These are phyloP conservation scores for Peronospora belbahrii DNA, from an alignment of 352 stramenopile genomes.

Conservation along the genomic window DNA sequence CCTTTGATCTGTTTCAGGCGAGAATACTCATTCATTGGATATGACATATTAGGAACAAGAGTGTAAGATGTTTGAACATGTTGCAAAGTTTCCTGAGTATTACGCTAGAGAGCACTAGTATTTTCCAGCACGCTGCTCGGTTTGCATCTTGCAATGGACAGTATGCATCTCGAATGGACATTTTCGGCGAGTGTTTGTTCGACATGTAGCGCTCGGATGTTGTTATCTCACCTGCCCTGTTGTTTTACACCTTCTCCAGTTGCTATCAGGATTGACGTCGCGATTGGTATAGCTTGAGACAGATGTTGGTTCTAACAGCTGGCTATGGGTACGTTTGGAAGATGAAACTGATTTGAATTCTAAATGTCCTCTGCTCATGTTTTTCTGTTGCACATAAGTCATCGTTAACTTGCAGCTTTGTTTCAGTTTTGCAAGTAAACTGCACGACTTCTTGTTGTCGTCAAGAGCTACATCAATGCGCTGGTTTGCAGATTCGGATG, in stretches of 20 bases:
- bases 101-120: slow-evolving; percentile 60
- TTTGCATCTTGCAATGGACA: background rate
- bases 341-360: slow-evolving; percentile 32
- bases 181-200: too few species aligned
- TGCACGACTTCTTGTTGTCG: slow-evolving; percentile 23
- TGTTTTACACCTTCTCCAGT: slow-evolving; percentile 4
- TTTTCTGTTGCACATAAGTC: slow-evolving; percentile 28
- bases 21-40: slow-evolving; percentile 3
- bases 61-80: slow-evolving; percentile 83
- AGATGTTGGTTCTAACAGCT: slow-evolving; percentile 44
- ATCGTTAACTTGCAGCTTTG: slow-evolving; percentile 58
- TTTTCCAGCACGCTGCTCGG: background rate
- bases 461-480: slow-evolving; percentile 3
- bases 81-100: slow-evolving; percentile 90
- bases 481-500: background rate
- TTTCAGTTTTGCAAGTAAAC: slow-evolving; percentile 52
- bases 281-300: slow-evolving; percentile 37
- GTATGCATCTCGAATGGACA: too few species aligned
- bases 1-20: background rate
- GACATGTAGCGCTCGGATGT: too few species aligned
- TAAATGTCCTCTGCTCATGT: slow-evolving; percentile 40
- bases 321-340: slow-evolving; percentile 37
- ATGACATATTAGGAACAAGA: slow-evolving; percentile 83
- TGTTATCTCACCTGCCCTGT: too few species aligned
- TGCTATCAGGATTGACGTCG: slow-evolving; percentile 34